Percentiles rank a stretch among this genome's conserved stretches.
These are phyloP conservation scores for Penicillium olsonii DNA, from an alignment of 2,329 filamentous ascomycete species.

Conservation along the genomic window DNA sequence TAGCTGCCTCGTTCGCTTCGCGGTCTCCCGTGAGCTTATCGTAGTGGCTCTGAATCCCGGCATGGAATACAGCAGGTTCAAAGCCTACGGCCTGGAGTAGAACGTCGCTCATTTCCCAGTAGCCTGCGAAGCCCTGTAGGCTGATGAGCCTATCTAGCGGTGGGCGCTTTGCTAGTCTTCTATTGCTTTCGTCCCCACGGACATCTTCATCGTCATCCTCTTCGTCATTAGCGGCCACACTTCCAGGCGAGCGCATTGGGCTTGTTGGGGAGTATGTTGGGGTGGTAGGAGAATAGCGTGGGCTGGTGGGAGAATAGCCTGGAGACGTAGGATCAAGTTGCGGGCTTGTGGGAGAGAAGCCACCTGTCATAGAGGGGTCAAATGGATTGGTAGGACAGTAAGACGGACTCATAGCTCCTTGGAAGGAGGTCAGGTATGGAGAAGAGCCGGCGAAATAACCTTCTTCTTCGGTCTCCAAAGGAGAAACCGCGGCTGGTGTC, in stretches of 20 bases:
- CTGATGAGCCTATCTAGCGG: not conserved
- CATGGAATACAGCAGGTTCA: not conserved
- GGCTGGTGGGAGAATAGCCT: not conserved
- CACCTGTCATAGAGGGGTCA: too few relatives aligned
- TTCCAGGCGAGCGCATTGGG: too few relatives aligned
- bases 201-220: not conserved
- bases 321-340: not conserved
- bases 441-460: too few relatives aligned
- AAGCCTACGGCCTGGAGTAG: not conserved
- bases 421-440: too few relatives aligned
- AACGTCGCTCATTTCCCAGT: conserved; percentile 1
- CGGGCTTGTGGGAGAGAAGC: not conserved
- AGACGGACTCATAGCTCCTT: too few relatives aligned
- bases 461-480: too few relatives aligned
- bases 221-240: not conserved
- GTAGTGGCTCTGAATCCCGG: not conserved
- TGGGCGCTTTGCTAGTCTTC: not conserved
- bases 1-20: not conserved
- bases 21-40: not conserved
- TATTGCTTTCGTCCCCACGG: too few relatives aligned
- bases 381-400: not conserved
- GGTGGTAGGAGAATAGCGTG: not conserved
- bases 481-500: too few relatives aligned
- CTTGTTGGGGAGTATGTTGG: not conserved
- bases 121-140: conserved; percentile 1